Evolutionary conservation across 2,329 filamentous ascomycete genomes (phyloP).

Genomic region (Allantophomopsis lycopodina): DNA sequence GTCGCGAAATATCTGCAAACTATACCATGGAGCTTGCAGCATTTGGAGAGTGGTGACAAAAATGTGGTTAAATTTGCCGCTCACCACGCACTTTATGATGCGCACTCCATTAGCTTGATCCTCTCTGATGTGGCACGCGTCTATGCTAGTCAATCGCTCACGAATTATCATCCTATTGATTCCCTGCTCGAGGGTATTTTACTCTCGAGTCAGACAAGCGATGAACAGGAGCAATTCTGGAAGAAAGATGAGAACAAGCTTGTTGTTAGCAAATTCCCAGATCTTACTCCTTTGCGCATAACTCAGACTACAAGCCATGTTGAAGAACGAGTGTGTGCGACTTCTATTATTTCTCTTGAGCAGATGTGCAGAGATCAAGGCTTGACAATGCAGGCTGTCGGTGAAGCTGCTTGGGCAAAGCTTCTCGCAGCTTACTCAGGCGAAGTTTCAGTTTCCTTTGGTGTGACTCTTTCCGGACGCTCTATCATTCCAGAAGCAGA

Average conservation of each 20-base stretch:
- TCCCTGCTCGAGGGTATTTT: conserved; percentile 29
- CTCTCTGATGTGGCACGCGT: conserved; percentile 39
- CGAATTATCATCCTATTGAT: conserved; percentile 21
- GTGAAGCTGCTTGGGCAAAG: conserved; percentile 67
- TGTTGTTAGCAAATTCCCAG: conserved; percentile 59
- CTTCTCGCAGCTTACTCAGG: conserved; percentile 66
- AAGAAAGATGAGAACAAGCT: conserved; percentile 32
- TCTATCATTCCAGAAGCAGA: conserved; percentile 42
- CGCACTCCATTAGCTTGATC: conserved; percentile 54
- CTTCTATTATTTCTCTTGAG: conserved; percentile 34
- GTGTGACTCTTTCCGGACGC: conserved; percentile 67
- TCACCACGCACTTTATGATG: conserved; percentile 81
- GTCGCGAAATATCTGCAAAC: conserved; percentile 1
- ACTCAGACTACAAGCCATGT: conserved; percentile 20
- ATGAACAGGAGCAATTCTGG: conserved; percentile 46
- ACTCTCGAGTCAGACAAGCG: conserved; percentile 15
- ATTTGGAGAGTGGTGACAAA: conserved; percentile 3
- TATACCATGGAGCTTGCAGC: conserved; percentile 14
- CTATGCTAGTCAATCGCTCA: conserved; percentile 18
- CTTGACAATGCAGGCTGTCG: conserved; percentile 63
- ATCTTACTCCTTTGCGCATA: conserved; percentile 48
- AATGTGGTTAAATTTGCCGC: conserved; percentile 12
- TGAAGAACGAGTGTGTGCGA: conserved; percentile 21
- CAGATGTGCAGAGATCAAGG: conserved; percentile 37
- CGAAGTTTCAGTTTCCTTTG: conserved; percentile 62